These are phyloP conservation scores for Ballota nigra DNA, from an alignment of 257 asterid species.

Conservation along the genomic window DNA sequence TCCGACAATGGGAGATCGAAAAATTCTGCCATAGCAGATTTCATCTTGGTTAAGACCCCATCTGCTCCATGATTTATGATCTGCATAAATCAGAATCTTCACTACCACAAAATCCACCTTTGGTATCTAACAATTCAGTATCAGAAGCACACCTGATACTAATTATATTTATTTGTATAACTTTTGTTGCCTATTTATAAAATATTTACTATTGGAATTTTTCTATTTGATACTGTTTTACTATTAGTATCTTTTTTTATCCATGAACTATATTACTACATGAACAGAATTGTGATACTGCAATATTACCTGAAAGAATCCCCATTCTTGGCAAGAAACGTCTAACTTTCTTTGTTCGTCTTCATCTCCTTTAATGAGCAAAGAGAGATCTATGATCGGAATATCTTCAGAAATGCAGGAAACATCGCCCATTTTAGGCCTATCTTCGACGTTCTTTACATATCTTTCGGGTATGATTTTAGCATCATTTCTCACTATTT, in stretches of 20 bases:
- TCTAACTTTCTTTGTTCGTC: conserved; percentile 38
- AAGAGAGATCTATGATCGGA: conserved; percentile 38
- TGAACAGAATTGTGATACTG: background rate
- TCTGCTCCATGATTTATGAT: conserved; percentile 43
- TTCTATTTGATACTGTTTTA: no score
- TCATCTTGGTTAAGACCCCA: conserved; percentile 29
- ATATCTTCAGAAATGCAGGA: conserved; percentile 22
- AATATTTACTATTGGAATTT: no score
- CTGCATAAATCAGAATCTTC: conserved; percentile 18
- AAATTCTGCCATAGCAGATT: conserved; percentile 29
- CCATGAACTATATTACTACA: no score
- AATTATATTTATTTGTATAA: background rate
- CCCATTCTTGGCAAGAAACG: conserved; percentile 46
- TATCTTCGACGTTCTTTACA: conserved; percentile 30
- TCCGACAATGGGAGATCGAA: conserved; percentile 46
- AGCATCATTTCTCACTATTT: conserved; percentile 37
- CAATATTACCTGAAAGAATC: conserved; percentile 43
- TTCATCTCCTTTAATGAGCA: conserved; percentile 35
- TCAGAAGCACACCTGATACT: background rate
- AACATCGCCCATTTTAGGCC: conserved; percentile 27
- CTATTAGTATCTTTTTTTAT: no score
- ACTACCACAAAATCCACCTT: background rate
- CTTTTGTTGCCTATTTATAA: background rate
- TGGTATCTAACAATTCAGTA: background rate
- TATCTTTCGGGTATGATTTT: conserved; percentile 32